These are phyloP conservation scores for Calonectria honghensis DNA, from an alignment of 2,329 filamentous ascomycete species.

Conservation along the genomic window DNA sequence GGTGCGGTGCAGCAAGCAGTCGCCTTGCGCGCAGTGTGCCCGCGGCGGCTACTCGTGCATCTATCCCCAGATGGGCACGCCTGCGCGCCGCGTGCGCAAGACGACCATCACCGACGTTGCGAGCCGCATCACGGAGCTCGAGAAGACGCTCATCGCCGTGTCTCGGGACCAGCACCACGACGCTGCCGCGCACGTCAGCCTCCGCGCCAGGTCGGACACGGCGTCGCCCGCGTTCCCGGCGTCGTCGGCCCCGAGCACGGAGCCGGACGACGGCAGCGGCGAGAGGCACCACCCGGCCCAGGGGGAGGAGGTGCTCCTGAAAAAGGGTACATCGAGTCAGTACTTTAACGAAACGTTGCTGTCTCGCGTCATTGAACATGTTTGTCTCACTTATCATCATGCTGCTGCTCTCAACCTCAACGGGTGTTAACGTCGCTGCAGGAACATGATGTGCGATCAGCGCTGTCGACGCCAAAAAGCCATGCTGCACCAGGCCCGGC, in stretches of 20 bases:
- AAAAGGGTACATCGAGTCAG: conserved; percentile 58
- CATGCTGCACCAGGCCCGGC: conserved; percentile 15
- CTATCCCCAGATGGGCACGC: conserved; percentile 55
- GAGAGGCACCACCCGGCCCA: conserved; percentile 10
- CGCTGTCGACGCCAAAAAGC: conserved; percentile 47
- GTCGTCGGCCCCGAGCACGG: not conserved
- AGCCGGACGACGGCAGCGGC: conserved; percentile 10
- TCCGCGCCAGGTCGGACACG: not conserved
- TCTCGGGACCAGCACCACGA: conserved; percentile 30
- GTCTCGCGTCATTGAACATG: conserved; percentile 60
- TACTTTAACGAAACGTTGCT: conserved; percentile 63
- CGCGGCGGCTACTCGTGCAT: conserved; percentile 62
- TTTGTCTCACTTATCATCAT: conserved; percentile 21
- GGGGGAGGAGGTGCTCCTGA: conserved; percentile 55
- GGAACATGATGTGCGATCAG: conserved; percentile 53
- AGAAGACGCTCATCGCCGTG: conserved; percentile 54
- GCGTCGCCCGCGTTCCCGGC: conserved; percentile 6
- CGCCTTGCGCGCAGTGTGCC: conserved; percentile 82
- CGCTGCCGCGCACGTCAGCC: not conserved
- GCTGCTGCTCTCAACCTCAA: not conserved
- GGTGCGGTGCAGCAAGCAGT: conserved; percentile 83
- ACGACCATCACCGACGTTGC: conserved; percentile 60
- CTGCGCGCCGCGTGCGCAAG: conserved; percentile 54
- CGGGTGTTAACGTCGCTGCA: not conserved
- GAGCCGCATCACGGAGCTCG: conserved; percentile 59